A percentile compares a stretch with the other conserved stretches of the same genome.
These are phyloP conservation scores for Plicaturopsis crispa DNA, from an alignment of 768 basidiomycete genomes.

Conservation along the genomic window DNA sequence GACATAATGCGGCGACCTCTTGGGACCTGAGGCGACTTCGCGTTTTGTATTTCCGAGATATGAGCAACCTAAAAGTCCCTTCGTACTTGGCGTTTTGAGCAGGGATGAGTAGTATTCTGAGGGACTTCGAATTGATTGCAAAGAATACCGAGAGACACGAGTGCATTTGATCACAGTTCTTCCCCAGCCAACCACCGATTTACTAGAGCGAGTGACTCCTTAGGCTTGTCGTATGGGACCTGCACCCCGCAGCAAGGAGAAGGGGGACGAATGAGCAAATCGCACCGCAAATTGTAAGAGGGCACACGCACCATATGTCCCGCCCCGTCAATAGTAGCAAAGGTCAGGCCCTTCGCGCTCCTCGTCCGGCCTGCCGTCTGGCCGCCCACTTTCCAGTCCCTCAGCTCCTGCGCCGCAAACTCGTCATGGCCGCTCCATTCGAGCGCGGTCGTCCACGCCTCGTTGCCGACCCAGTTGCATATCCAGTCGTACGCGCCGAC, in stretches of 20 bases:
- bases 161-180: slow-evolving; percentile 11
- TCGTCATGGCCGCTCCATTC: slow-evolving; percentile 52
- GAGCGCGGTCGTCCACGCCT: slow-evolving; percentile 48
- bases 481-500: slow-evolving; percentile 50
- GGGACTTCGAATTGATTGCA: neutral
- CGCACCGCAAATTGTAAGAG: neutral
- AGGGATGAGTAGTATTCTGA: too few species aligned
- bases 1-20: too few species aligned
- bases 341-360: slow-evolving; percentile 51
- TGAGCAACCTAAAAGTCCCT: too few species aligned
- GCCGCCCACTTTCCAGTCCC: slow-evolving; percentile 50
- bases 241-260: slow-evolving; percentile 9
- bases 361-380: slow-evolving; percentile 49
- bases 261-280: neutral
- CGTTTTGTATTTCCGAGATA: too few species aligned
- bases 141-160: neutral
- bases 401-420: slow-evolving; percentile 34
- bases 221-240: slow-evolving; percentile 61
- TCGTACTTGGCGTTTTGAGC: too few species aligned
- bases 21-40: too few species aligned
- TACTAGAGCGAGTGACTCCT: slow-evolving; percentile 41
- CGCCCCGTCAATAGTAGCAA: slow-evolving; percentile 55
- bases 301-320: slow-evolving; percentile 60
- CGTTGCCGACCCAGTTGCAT: slow-evolving; percentile 61
- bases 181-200: slow-evolving; percentile 37